phyloP scores from a whole-genome alignment of 371 early-diverging fungal species.

The Mortierella sp. region DNA sequence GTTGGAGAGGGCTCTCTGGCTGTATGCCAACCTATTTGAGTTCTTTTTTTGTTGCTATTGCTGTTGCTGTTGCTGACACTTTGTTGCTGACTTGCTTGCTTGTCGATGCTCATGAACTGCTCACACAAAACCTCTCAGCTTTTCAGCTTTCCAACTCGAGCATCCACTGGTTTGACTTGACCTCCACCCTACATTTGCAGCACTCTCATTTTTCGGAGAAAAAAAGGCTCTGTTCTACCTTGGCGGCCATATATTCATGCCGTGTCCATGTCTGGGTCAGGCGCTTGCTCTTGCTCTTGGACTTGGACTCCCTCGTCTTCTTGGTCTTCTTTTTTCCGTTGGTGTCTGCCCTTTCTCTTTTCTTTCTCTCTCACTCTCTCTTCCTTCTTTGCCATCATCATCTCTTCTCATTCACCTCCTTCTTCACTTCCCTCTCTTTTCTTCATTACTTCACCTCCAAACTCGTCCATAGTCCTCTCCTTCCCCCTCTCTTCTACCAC shows the following conservation, averaged over 20 bases:
- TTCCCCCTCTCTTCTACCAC: background rate
- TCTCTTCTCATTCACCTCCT: background rate
- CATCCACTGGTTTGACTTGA: background rate
- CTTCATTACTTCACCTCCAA: constrained; percentile 3
- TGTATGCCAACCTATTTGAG: too few species aligned
- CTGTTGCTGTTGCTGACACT: background rate
- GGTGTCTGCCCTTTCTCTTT: background rate
- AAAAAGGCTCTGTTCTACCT: background rate
- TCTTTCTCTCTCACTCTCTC: too few species aligned
- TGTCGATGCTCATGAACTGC: background rate
- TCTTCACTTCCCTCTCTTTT: background rate
- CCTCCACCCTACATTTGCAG: background rate
- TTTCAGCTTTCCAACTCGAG: background rate
- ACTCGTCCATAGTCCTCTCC: background rate
- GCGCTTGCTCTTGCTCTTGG: constrained; percentile 1
- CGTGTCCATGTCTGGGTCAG: background rate
- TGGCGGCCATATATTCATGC: background rate
- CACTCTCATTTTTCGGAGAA: constrained; percentile 10
- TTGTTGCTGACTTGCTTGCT: background rate
- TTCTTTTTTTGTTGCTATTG: background rate
- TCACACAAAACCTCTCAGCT: background rate
- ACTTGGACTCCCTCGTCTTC: background rate
- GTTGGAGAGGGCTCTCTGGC: too few species aligned
- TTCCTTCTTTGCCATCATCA: constrained; percentile 1
- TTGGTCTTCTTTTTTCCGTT: constrained; percentile 2